Evolutionary conservation across 2,329 filamentous ascomycete species (phyloP), one percentile per base, ranked within the genome.

Genomic region (Daldinia eschscholtzii): DNA sequence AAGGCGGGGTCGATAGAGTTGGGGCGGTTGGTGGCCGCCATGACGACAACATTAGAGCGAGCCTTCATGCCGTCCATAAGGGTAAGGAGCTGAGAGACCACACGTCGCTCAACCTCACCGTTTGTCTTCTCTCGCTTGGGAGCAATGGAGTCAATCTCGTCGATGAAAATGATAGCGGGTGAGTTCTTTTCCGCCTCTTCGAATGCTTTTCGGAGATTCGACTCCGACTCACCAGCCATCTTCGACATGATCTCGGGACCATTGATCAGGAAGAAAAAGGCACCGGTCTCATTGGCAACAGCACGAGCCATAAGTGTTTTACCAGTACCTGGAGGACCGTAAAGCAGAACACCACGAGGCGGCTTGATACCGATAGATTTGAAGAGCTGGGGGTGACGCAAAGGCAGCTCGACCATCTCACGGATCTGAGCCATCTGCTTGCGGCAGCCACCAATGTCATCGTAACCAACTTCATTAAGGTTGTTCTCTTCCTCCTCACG

Each of bases 31-130:
- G 96, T 99, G 77, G 96, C 96, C 63, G 96, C 96, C 96, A 99
- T 98, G 78, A 99, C 96, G 35, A 98, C 95, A 48, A 99, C 92
- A 82, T 98, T 98, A 79, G 94, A 97, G 72, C 96, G 94, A 72
- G 96, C 93, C 91, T 98, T 98, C 96, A 99, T 98, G 80, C 96
- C 96, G 82, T 99, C 96, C 96, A 98, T 98, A 81, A 98, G 91
- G 15, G 96, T 98, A 13, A 89, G 82, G 37, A 99, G 90, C 86
- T 98, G 96, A 60, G 96, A 98, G 50, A 99, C 96, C 60, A 98
- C 96, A 88, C 96, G 94, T 75, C 96, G 93, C 87, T 98, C 96
- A 76, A 98, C 96, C 81, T 98, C 96, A 79, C 96, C 96, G 81
- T 98, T 98, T 74, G 96, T 98, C 93, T 98, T 98, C 74, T 99